phyloP scores from a whole-genome alignment of 2,329 filamentous ascomycete species.

The Ophiostoma ulmi region DNA sequence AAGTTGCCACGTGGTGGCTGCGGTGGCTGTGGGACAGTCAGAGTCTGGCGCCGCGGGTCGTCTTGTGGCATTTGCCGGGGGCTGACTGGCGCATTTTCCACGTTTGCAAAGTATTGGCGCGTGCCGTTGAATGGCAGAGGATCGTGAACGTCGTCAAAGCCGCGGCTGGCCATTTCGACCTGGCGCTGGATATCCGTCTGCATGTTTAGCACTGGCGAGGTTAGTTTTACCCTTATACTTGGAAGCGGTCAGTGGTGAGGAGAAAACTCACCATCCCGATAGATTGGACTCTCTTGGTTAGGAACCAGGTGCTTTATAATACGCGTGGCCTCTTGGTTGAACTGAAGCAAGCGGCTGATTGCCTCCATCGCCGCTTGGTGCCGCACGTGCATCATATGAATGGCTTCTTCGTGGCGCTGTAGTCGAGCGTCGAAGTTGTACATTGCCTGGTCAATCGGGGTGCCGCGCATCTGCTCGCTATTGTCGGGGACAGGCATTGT shows the following conservation, averaged over 20 bases:
- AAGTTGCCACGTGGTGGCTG: slow-evolving; percentile 53
- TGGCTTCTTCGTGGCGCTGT: slow-evolving; percentile 76
- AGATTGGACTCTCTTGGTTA: slow-evolving; percentile 67
- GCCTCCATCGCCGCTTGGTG: slow-evolving; percentile 79
- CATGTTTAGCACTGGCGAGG: slow-evolving; percentile 47
- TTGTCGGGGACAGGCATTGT: slow-evolving; percentile 66
- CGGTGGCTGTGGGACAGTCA: slow-evolving; percentile 57
- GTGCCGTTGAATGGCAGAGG: slow-evolving; percentile 56
- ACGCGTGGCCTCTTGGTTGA: slow-evolving; percentile 79
- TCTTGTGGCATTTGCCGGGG: slow-evolving; percentile 83
- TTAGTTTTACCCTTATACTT: not conserved
- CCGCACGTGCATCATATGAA: slow-evolving; percentile 71
- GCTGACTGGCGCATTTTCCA: slow-evolving; percentile 76
- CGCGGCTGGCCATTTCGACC: slow-evolving; percentile 48
- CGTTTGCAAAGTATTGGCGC: slow-evolving; percentile 59
- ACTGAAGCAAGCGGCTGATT: slow-evolving; percentile 63
- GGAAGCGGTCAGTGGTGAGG: not conserved
- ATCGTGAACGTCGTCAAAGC: slow-evolving; percentile 63
- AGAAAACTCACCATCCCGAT: slow-evolving; percentile 70
- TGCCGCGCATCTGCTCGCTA: slow-evolving; percentile 61
- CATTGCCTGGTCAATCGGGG: slow-evolving; percentile 74
- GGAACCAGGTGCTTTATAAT: slow-evolving; percentile 69
- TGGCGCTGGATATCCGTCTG: slow-evolving; percentile 59
- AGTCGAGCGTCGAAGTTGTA: slow-evolving; percentile 75
- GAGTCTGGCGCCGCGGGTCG: slow-evolving; percentile 67